Base-by-base conservation (phyloP, 2,329 filamentous ascomycete genomes). In the Byssoonygena ceratinophila region DNA sequence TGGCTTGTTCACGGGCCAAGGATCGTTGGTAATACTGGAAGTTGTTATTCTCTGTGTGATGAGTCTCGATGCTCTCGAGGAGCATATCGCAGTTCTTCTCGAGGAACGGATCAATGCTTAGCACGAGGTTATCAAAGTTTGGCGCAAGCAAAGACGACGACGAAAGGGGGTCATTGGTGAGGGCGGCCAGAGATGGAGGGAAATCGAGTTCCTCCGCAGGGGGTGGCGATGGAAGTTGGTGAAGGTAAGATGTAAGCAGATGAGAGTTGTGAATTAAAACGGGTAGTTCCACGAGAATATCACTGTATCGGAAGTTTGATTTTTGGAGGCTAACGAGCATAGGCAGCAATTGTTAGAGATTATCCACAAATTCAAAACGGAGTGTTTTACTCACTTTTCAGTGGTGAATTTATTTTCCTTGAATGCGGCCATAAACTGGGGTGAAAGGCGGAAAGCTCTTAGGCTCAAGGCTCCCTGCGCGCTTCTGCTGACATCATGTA, bases 31-130 rank as follows among this genome's bases (percentile, higher is more conserved):
- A 96, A 79, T 85, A 87, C 72, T 96, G 90, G 76, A 94, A 92
- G 80, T 98, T 98, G 82, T 97, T 97, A 69, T 94, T 85, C 73
- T 98, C 92, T 55, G 90, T 95, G 75, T 97, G 92, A 77, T 98
- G 92, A 52, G 85, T 85, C 77, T 98, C 92, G 69, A 98, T 95
- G 76, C 85, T 89, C 67, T 98, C 92, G 58, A 97, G 82, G 53
- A 98, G 81, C 60, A 96, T 81, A 67, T 98, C 91, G 74, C 89
- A 95, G 49, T 91, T 95, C 81, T 96, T 95, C 79, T 97, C 91
- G 45, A 98, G 82, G 78, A 94, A 95, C 29, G 92, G 92, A 69
- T 98, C 92, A 71, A 97, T 94, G 59, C 85, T 87, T 57, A 98
- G 82, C 63, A 95, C 88, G 54, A 98, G 82, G 59, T 82, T 82